Percentiles rank a stretch among this genome's conserved stretches.
These are phyloP conservation scores for Delitschia confertaspora DNA, from an alignment of 495 filamentous ascomycete genomes.

Conservation along the genomic window DNA sequence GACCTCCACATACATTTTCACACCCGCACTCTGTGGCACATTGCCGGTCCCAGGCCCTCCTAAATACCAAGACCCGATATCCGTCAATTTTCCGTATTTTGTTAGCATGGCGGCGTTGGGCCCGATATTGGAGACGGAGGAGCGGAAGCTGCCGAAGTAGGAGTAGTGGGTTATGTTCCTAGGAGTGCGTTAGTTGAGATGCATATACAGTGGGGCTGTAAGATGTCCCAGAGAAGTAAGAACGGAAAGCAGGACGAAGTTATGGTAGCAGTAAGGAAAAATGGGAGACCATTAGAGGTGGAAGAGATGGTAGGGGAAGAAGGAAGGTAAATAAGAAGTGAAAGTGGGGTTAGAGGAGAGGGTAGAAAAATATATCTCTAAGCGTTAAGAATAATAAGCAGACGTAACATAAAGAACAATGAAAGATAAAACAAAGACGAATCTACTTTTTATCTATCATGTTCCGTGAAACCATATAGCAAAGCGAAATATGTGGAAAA, in stretches of 20 bases:
- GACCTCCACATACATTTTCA: no score
- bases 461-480: no score
- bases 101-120: slow-evolving; percentile 59
- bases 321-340: no score
- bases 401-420: not conserved
- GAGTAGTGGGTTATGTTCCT: slow-evolving; percentile 55
- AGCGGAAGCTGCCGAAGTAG: slow-evolving; percentile 65
- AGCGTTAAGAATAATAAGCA: no score
- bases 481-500: no score
- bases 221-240: not conserved
- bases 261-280: no score
- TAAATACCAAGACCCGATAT: slow-evolving; percentile 69
- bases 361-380: no score
- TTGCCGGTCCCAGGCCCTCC: slow-evolving; percentile 46
- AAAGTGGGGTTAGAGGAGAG: no score
- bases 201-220: no score
- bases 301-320: not conserved
- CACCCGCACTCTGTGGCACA: slow-evolving; percentile 25
- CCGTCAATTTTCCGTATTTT: slow-evolving; percentile 51
- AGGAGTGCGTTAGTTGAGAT: not conserved
- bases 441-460: no score
- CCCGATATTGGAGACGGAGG: slow-evolving; percentile 56
- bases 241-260: no score
- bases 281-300: no score
- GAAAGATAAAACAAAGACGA: not conserved